These are phyloP conservation scores for Fusarium sp. DNA, from an alignment of 2,329 filamentous ascomycete species.

Conservation along the genomic window DNA sequence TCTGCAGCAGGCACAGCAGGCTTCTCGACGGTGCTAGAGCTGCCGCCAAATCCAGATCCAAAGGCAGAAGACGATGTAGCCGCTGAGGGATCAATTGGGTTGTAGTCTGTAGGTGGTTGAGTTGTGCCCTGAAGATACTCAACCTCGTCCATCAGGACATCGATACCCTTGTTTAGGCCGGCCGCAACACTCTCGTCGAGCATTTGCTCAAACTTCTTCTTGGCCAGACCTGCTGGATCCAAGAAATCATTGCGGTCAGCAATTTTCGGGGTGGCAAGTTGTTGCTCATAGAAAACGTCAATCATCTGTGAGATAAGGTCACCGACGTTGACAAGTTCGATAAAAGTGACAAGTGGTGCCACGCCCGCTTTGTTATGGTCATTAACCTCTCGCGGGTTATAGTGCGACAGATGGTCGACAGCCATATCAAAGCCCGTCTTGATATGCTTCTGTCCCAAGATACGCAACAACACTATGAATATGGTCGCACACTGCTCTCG, in stretches of 20 bases:
- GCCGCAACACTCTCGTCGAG: constrained; percentile 95
- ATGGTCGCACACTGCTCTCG: constrained; percentile 89
- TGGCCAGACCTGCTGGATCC: constrained; percentile 88
- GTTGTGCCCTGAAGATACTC: constrained; percentile 93
- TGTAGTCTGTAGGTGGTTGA: constrained; percentile 88
- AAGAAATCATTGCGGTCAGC: constrained; percentile 94
- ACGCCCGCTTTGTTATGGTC: constrained; percentile 77
- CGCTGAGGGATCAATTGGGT: constrained; percentile 62
- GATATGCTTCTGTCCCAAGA: constrained; percentile 86
- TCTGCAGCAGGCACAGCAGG: constrained; percentile 46
- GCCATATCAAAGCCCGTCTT: constrained; percentile 94
- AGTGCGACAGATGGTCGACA: constrained; percentile 86
- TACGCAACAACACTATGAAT: constrained; percentile 83
- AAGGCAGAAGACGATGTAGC: constrained; percentile 28
- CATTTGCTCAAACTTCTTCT: constrained; percentile 99
- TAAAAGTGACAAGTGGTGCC: constrained; percentile 90
- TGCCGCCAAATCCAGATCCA: constrained; percentile 17
- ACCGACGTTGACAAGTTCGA: constrained; percentile 97
- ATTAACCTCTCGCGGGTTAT: constrained; percentile 85
- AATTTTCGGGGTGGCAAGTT: constrained; percentile 82
- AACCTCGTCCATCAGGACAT: constrained; percentile 97
- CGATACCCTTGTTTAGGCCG: constrained; percentile 95
- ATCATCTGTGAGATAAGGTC: constrained; percentile 99
- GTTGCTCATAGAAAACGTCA: constrained; percentile 97
- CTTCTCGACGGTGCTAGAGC: constrained; percentile 32